Evolutionary conservation across 2,329 filamentous ascomycete genomes (phyloP), one percentile per base, ranked within the genome.

Genomic region (Exophiala sideris): DNA sequence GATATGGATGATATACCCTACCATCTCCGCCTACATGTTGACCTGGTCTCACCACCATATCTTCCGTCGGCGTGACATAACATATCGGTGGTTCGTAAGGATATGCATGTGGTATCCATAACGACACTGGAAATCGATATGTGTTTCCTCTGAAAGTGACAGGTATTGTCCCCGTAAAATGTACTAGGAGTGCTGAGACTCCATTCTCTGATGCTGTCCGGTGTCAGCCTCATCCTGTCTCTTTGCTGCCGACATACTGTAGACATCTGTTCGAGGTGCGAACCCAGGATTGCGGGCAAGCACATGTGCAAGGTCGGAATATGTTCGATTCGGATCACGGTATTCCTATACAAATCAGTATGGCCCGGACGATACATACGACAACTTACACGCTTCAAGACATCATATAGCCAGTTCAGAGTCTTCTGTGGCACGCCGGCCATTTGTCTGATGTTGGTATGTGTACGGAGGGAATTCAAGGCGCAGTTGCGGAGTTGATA

Each of bases 51-150:
- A 99, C 86, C 61, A 88, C 74, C 90, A 99, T 97, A 60, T 85
- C 88, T 61, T 89, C 86, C 4, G 88, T 89, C 2, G 94, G 91
- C 5, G 85, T 91, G 39, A 97, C 89, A 70, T 96, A 97, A 54
- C 87, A 83, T 44, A 97, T 80, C 1, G 94, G 94, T 0, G 90
- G 80, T 65, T 95, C 89, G 58, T 83, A 80, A 1, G 94, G 94
- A 69, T 97, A 99, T 50, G 84, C 82, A 67, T 95, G 89, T 3
- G 94, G 94, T 41, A 97, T 79, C 92, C 94, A 97, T 81, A 97
- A 73, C 59, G 89, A 88, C 61, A 99, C 78, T 18, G 94, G 94
- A 65, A 97, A 97, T 61, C 89, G 83, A 72, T 97, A 99, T 3
- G 85, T 88, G 24, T 84, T 86, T 66, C 91, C 92, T 65, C 92